Conservation (phyloP, 805 yeast species). For the Wickerhamomyces ciferrii region DNA sequence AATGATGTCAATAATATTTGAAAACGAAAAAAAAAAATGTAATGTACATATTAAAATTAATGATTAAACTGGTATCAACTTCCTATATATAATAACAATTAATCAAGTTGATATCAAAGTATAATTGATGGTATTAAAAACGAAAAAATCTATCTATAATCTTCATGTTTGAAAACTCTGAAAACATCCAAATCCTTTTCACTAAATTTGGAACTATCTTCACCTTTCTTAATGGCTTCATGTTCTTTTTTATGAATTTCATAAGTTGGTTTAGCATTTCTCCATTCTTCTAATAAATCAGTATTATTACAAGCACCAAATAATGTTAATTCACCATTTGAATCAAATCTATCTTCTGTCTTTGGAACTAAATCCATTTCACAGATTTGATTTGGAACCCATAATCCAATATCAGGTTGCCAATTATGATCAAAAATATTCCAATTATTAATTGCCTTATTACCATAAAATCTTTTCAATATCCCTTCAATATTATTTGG, state of each 20-base stretch:
- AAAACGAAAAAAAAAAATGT: too few species aligned
- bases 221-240: conserved; percentile 17
- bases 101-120: too few species aligned
- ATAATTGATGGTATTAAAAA: too few species aligned
- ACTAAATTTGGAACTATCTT: conserved; percentile 14
- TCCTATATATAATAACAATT: too few species aligned
- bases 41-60: not conserved
- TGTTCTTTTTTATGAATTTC: conserved; percentile 23
- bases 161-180: conserved; percentile 20
- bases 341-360: conserved; percentile 19
- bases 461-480: conserved; percentile 31
- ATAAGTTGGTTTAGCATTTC: conserved; percentile 22
- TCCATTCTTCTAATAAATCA: conserved; percentile 33
- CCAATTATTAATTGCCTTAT: conserved; percentile 18
- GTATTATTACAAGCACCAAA: conserved; percentile 34
- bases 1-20: too few species aligned
- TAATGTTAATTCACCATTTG: conserved; percentile 23
- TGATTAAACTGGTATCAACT: too few species aligned
- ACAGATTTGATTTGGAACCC: conserved; percentile 42
- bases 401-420: conserved; percentile 36
- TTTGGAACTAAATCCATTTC: conserved; percentile 21
- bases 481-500: conserved; percentile 33
- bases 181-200: conserved; percentile 31
- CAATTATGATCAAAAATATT: conserved; percentile 28
- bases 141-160: conserved; percentile 4